Evolutionary conservation across 176 grass and related monocot species (phyloP).

Genomic region (Oryza meridionalis): DNA sequence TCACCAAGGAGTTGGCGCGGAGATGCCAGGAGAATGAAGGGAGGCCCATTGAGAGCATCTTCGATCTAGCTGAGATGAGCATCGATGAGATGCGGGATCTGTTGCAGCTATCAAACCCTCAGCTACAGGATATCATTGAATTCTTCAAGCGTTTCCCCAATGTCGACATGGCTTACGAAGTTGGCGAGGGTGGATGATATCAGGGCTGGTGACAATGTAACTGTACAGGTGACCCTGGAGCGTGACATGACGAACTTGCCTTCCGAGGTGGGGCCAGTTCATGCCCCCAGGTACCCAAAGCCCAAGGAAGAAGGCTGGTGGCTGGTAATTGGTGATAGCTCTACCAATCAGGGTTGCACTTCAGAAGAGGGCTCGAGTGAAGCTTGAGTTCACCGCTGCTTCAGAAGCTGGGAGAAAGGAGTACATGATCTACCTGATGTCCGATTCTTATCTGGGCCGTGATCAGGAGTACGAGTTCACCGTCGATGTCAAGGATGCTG

Average conservation of each 20-base stretch:
- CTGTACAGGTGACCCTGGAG: constrained; percentile 80
- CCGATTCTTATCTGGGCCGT: constrained; percentile 82
- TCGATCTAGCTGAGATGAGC: constrained; percentile 91
- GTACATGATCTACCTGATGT: constrained; percentile 93
- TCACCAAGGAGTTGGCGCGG: constrained; percentile 78
- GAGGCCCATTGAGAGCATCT: constrained; percentile 72
- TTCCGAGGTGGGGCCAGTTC: constrained; percentile 75
- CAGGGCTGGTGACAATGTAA: constrained; percentile 64
- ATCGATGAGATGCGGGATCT: constrained; percentile 64
- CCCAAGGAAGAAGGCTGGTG: constrained; percentile 98
- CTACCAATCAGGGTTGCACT: constrained; percentile 78
- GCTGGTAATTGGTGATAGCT: constrained; percentile 65
- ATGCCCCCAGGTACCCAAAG: constrained; percentile 81
- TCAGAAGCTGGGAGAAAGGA: constrained; percentile 63
- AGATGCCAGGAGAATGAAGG: constrained; percentile 81
- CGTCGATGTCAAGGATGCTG: constrained; percentile 72
- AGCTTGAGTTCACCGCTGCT: constrained; percentile 74
- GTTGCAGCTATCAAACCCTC: constrained; percentile 72
- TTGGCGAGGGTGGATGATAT: constrained; percentile 68
- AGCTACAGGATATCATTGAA: constrained; percentile 69
- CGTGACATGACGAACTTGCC: constrained; percentile 64
- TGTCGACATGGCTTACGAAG: constrained; percentile 86
- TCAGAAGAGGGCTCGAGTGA: constrained; percentile 72
- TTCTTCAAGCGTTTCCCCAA: constrained; percentile 92
- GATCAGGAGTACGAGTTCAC: constrained; percentile 92